Base-by-base conservation (phyloP, 306 rosid species). In the Acmispon strigosus region DNA sequence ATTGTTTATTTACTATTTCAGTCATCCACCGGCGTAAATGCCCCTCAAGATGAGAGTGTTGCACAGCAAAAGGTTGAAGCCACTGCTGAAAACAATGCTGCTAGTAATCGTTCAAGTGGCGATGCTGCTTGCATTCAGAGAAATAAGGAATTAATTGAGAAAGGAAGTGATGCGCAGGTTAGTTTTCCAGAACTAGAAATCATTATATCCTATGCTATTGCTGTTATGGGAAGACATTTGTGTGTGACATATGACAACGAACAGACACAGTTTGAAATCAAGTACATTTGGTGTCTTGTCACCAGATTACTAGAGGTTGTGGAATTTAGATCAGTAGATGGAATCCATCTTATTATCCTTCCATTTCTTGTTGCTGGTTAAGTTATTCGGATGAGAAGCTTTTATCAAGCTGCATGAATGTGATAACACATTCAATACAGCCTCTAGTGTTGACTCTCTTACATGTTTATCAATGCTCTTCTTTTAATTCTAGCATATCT, bases 161-260 rank as follows among this genome's bases (percentile, higher is more conserved):
- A 91, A 80, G 95, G 88, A 72, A 89, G 96, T 63, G 96, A 91
- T 81, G 86, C 91, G 8, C 99, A 95, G 98, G 98, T 93, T 63
- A 15, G 91, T 60, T 60, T 80, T 76, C 59, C 51, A 43, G 58
- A 69, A 49, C 54, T 39, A 32, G 12, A 52, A 55, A n/a, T 37
- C 41, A 32, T 32, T 42, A 9, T 48, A 47, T 76, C 41, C 44
- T 39, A 29, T 76, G 18, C 53, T 55, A 10, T 45, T 32, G 45
- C 52, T n/a, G 50, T 61, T 54, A 22, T 43, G 65, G 62, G 32
- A 54, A 53, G 44, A 68, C 29, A 74, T 53, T 67, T 64, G 57
- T 17, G 59, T 64, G 57, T 17, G 59, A 29, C 39, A 42, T 43
- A 32, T 19, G 22, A 49, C 36, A 43, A 49, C 42, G 61, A 52